Base-by-base conservation (phyloP, 257 asterid species). In the Cinchona pubescens region DNA sequence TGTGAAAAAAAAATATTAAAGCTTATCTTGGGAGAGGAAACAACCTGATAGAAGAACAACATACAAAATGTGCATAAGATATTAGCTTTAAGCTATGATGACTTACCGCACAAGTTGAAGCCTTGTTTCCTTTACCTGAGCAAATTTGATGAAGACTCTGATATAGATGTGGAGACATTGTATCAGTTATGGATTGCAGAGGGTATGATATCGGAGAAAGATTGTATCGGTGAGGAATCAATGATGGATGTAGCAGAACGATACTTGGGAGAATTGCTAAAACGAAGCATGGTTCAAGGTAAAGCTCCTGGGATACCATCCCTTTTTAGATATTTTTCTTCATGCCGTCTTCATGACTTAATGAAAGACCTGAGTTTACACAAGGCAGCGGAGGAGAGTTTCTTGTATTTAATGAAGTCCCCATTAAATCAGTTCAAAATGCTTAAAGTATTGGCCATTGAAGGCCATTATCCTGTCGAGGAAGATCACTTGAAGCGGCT, bases 111-210 rank as follows among this genome's bases (percentile, higher is more conserved):
- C 9, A 58, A 35, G 37, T 60, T 71, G 5, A 71, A 71, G 53
- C 70, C 30, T 10, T 73, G 70, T 60, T 73, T n/a, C n/a, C n/a
- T n/a, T n/a, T n/a, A n/a, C n/a, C n/a, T n/a, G n/a, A n/a, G n/a
- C n/a, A n/a, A n/a, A 32, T 73, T 6, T 23, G 58, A 69, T 1
- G 77, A 73, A 30, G 77, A 60, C 14, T 60, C 46, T 0, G 60
- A 37, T 10, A 60, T 73, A 15, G 46, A 61, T 2, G 35, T 11
- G 1, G 61, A 60, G 61, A 73, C 0, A 29, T 73, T 73, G 14
- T 73, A 27, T 27, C 69, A 73, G 11, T 18, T 73, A 9, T 73
- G 67, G 77, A 73, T 74, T 0, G 61, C 58, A 1, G 77, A 74
- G 32, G 77, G 77, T 21, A 21, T 61, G 35, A 45, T 74, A 45